phyloP scores from a whole-genome alignment of 164 flowering plant genomes.

The Vitis cinerea region DNA sequence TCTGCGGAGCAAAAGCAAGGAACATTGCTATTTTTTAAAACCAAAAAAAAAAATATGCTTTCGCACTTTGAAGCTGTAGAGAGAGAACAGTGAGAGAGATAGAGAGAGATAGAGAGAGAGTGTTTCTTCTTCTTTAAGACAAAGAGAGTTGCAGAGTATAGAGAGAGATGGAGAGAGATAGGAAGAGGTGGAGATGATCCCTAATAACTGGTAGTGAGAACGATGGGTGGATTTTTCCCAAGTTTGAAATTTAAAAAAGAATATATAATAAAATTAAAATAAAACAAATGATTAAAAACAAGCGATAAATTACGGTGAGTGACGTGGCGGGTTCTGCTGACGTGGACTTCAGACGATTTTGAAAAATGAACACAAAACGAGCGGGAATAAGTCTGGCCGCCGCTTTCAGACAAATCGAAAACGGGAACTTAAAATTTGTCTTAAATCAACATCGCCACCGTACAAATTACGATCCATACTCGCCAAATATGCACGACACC shows the following conservation, averaged over 20 bases:
- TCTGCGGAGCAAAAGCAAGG: slow-evolving; percentile 31
- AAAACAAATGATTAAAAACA: no score
- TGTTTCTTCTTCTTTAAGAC: slow-evolving; percentile 48
- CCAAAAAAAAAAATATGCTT: background rate
- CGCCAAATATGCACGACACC: no score
- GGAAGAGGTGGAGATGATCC: slow-evolving; percentile 4
- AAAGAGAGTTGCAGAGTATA: slow-evolving; percentile 32
- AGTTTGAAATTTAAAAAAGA: background rate
- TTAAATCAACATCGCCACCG: no score
- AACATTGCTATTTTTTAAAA: slow-evolving; percentile 15
- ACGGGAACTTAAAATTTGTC: no score
- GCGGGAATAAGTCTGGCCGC: no score
- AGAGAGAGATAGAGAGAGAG: slow-evolving; percentile 16
- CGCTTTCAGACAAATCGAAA: no score
- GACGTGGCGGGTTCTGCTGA: no score
- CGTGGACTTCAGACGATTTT: no score
- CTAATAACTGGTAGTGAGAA: slow-evolving; percentile 3
- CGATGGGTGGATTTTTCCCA: background rate
- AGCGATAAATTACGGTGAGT: no score
- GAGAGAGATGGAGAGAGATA: slow-evolving; percentile 17
- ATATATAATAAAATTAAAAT: no score
- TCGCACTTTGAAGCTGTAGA: background rate
- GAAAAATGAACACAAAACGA: no score
- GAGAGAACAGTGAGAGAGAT: slow-evolving; percentile 11
- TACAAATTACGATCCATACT: no score